These are phyloP conservation scores for Saturnispora bothae DNA, from an alignment of 805 yeast species.

Conservation along the genomic window DNA sequence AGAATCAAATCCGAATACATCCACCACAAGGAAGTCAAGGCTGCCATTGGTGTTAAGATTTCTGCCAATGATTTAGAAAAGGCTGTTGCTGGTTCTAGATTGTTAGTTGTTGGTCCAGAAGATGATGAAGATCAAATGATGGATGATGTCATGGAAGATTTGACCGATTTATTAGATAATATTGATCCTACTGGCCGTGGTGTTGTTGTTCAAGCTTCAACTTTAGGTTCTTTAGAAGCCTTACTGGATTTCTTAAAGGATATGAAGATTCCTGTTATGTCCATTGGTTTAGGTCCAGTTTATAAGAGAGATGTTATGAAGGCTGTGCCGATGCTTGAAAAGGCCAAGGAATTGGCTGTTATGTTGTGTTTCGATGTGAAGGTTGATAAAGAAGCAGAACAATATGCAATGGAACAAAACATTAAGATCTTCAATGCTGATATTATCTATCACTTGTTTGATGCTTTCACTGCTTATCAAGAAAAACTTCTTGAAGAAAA, in stretches of 20 bases:
- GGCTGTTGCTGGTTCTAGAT: constrained; percentile 97
- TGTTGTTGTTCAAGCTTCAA: constrained; percentile 97
- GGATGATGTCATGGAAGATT: constrained; percentile 98
- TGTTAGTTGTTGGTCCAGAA: constrained; percentile 89
- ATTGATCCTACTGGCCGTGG: constrained; percentile 94
- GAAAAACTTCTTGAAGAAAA: constrained; percentile 76
- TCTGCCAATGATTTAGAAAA: constrained; percentile 96
- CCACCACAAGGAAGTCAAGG: constrained; percentile 96
- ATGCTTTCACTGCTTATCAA: constrained; percentile 89
- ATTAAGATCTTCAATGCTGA: constrained; percentile 92
- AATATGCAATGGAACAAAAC: constrained; percentile 89
- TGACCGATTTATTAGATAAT: constrained; percentile 87
- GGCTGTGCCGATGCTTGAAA: constrained; percentile 93
- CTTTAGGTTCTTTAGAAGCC: constrained; percentile 97
- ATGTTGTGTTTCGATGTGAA: constrained; percentile 98
- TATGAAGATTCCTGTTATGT: constrained; percentile 98
- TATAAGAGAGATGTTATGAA: constrained; percentile 97
- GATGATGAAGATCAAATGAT: constrained; percentile 95
- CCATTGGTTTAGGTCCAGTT: constrained; percentile 96
- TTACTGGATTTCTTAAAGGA: constrained; percentile 92
- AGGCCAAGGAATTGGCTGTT: constrained; percentile 91
- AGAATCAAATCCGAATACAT: constrained; percentile 94
- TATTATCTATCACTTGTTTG: constrained; percentile 92
- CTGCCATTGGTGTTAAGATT: constrained; percentile 97
- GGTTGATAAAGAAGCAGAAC: constrained; percentile 96